Evolutionary conservation across 1,284 basidiomycete species (phyloP), one percentile per base, ranked within the genome.

Genomic region (Chalciporus sp.): DNA sequence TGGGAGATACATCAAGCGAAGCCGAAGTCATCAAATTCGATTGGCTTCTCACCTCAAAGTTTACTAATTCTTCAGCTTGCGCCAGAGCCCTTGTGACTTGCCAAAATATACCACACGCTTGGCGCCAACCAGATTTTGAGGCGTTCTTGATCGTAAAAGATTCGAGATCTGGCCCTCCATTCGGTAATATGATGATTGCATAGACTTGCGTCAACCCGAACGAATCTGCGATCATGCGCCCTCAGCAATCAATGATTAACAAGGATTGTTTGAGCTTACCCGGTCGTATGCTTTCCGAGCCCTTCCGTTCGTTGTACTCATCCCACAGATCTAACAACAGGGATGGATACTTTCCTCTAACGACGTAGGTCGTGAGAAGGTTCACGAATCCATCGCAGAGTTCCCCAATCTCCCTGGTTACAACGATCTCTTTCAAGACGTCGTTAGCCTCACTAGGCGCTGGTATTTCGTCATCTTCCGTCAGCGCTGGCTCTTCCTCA

Each of bases 141-240:
- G 66, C 47, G 7, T 72, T 65, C 33, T 70, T 65, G 65, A 96
- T 93, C 7, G 74, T 76, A 68, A 90, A 93, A 9, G 85, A 79
- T 68, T 99, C 96, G 27, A 98, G 78, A 68, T 98, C 96, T 1
- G 82, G 80, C 0, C 96, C 96, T 16, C 91, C 93, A 63, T 99
- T 90, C 0, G 89, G 85, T 44, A 99, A 81, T 17, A 95, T 85
- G 50, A 99, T 88, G 60, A 99, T 84, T 0, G 86, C 90, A 70
- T 96, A 99, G 17, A 83, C 74, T 68, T 98, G 96, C 1, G 83
- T 80, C 4, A 83, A 74, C 12, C 78, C 73, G 63, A 97, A 90
- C 2, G 79, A 80, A 66, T 90, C 93, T 94, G 57, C 20, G 56
- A 42, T 49, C 23, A 16, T 29, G n/a, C 33, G 42, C 48, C 27